Evolutionary conservation across 2,329 filamentous ascomycete species (phyloP).

Genomic region (Ceratocystis destructans): DNA sequence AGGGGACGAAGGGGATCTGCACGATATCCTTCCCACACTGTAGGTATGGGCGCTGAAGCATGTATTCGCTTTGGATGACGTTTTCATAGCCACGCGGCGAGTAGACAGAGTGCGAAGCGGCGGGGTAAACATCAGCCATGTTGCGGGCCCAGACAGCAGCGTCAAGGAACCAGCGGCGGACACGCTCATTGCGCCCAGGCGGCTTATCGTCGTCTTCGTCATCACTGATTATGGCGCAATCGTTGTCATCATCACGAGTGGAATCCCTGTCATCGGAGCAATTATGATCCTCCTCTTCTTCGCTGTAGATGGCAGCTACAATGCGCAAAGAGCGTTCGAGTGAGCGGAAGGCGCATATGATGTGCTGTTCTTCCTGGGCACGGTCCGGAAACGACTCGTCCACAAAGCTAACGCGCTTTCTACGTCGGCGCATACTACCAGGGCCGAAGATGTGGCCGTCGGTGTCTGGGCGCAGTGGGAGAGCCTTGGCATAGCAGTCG

Average conservation of each 20-base stretch:
- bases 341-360: constrained; percentile 15
- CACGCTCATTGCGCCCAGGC: constrained; percentile 11
- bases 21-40: constrained; percentile 16
- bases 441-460: constrained; percentile 13
- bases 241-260: constrained; percentile 1
- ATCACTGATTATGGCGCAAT: constrained; percentile 12
- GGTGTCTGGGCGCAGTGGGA: constrained; percentile 17
- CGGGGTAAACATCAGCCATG: constrained; percentile 17
- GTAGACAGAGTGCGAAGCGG: constrained; percentile 10
- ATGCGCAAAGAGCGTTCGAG: constrained; percentile 15
- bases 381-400: constrained; percentile 17
- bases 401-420: constrained; percentile 18
- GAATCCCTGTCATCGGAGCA: neutral
- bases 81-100: constrained; percentile 11
- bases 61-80: constrained; percentile 12
- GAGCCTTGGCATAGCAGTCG: constrained; percentile 18
- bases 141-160: constrained; percentile 16
- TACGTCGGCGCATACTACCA: constrained; percentile 18
- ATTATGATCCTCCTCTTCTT: constrained; percentile 9
- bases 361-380: constrained; percentile 15
- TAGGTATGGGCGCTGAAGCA: constrained; percentile 16
- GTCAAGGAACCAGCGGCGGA: constrained; percentile 15
- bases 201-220: constrained; percentile 12
- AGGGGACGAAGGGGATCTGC: constrained; percentile 17
- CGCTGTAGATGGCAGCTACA: constrained; percentile 16